phyloP scores from a whole-genome alignment of 2,329 filamentous ascomycete species.

The Lachnellula cervina region DNA sequence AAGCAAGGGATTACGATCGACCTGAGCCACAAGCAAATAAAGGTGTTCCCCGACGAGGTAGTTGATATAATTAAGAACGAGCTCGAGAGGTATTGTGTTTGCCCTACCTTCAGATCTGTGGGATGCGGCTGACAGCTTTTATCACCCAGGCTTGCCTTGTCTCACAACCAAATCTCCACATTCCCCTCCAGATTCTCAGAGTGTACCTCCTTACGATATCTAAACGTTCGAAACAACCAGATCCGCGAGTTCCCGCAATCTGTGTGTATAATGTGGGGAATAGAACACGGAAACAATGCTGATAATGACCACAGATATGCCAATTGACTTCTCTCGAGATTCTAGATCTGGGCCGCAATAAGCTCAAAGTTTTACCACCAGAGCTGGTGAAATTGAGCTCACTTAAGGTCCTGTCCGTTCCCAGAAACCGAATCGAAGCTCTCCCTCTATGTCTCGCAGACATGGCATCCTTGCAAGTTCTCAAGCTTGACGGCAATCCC shows the following conservation, averaged over 20 bases:
- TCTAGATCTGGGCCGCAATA: constrained; percentile 86
- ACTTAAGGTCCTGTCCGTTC: constrained; percentile 82
- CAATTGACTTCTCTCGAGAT: constrained; percentile 85
- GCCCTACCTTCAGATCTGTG: constrained; percentile 1
- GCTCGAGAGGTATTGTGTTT: constrained; percentile 29
- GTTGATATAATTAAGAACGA: constrained; percentile 35
- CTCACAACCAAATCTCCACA: constrained; percentile 71
- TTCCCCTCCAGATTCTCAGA: constrained; percentile 68
- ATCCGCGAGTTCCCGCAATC: constrained; percentile 62
- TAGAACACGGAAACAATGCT: constrained; percentile 1
- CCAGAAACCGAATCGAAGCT: constrained; percentile 80
- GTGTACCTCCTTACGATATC: constrained; percentile 71
- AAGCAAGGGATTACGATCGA: constrained; percentile 70
- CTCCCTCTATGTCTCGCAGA: constrained; percentile 80
- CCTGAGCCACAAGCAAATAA: constrained; percentile 69
- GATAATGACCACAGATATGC: constrained; percentile 58
- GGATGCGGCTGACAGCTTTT: constrained; percentile 21
- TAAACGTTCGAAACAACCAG: constrained; percentile 74
- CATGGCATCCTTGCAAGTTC: constrained; percentile 81
- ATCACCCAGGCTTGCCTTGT: constrained; percentile 62
- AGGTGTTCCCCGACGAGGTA: constrained; percentile 36
- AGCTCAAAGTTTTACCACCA: constrained; percentile 69
- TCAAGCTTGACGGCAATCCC: constrained; percentile 87
- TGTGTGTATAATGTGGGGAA: constrained; percentile 40
- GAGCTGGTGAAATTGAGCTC: constrained; percentile 78